phyloP scores from a whole-genome alignment of 257 asterid species.

The Primulina tabacum region DNA sequence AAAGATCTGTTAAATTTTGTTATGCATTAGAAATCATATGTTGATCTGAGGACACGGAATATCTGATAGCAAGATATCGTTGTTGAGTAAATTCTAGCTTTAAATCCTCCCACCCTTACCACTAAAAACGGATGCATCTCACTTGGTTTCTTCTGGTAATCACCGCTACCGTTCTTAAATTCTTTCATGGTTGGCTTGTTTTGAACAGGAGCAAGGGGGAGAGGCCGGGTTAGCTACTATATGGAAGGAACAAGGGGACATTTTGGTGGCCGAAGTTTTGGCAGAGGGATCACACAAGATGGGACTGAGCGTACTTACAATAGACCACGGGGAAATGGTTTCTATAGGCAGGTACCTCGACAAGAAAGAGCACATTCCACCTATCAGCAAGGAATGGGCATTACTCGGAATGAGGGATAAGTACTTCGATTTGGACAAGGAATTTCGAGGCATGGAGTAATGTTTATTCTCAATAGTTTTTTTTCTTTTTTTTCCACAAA shows the following conservation, averaged over 20 bases:
- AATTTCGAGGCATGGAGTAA: constrained; percentile 40
- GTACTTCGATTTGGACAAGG: constrained; percentile 25
- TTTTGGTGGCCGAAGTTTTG: constrained; percentile 61
- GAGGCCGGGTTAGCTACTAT: constrained; percentile 74
- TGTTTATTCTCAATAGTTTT: constrained; percentile 36
- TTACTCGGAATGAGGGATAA: constrained; percentile 42
- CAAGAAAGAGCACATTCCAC: constrained; percentile 50
- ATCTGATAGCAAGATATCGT: too few relatives aligned
- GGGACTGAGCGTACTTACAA: constrained; percentile 57
- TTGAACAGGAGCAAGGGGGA: constrained; percentile 76
- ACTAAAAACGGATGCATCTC: neutral
- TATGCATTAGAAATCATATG: too few relatives aligned
- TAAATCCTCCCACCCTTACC: neutral
- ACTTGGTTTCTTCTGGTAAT: neutral
- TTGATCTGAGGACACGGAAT: too few relatives aligned
- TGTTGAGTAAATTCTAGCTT: neutral
- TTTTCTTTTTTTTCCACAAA: constrained; percentile 22
- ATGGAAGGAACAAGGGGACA: constrained; percentile 70
- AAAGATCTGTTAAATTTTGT: neutral
- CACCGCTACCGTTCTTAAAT: neutral
- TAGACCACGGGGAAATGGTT: constrained; percentile 70
- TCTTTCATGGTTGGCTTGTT: constrained; percentile 19
- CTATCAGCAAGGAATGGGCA: constrained; percentile 55
- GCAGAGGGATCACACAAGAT: constrained; percentile 46
- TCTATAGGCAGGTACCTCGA: constrained; percentile 56